Evolutionary conservation across 768 basidiomycete genomes (phyloP).

Genomic region (Royoungia palumana): DNA sequence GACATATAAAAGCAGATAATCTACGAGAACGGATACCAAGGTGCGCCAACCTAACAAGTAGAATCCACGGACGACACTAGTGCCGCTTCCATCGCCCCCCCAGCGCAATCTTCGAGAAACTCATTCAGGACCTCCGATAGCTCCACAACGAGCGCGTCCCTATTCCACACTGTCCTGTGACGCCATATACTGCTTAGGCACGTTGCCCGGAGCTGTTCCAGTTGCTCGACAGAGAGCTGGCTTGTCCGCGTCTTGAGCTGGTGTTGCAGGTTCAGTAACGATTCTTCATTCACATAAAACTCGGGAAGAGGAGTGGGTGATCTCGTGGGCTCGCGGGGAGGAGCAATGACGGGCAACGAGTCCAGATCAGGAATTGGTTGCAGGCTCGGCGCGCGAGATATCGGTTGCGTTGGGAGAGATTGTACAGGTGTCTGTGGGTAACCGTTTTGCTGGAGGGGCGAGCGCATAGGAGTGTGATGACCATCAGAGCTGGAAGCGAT

Average conservation of each 20-base stretch:
- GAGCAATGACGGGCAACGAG: slow-evolving; percentile 19
- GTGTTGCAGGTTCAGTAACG: slow-evolving; percentile 47
- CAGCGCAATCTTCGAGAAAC: slow-evolving; percentile 63
- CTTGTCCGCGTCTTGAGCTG: slow-evolving; percentile 54
- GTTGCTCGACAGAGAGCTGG: slow-evolving; percentile 74
- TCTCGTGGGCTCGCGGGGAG: slow-evolving; percentile 46
- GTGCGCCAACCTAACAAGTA: slow-evolving; percentile 1
- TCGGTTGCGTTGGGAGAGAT: not conserved
- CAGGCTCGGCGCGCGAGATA: slow-evolving; percentile 6
- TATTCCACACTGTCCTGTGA: slow-evolving; percentile 78
- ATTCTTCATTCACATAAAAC: slow-evolving; percentile 59
- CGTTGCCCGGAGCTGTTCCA: slow-evolving; percentile 90
- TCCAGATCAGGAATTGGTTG: slow-evolving; percentile 14
- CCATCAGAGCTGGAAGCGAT: slow-evolving; percentile 1
- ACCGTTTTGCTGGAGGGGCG: slow-evolving; percentile 12
- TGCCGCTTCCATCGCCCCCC: slow-evolving; percentile 13
- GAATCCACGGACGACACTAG: not conserved
- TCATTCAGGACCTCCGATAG: slow-evolving; percentile 53
- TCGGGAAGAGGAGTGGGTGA: slow-evolving; percentile 72
- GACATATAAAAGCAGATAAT: slow-evolving; percentile 23
- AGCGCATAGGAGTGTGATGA: not conserved
- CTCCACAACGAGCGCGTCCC: slow-evolving; percentile 60
- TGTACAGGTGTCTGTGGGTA: slow-evolving; percentile 9
- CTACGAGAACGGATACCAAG: slow-evolving; percentile 7
- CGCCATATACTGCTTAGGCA: slow-evolving; percentile 82